Evolutionary conservation across 805 yeast genomes (phyloP), one percentile per base, ranked within the genome.

Genomic region (Candida xiaguanensis): DNA sequence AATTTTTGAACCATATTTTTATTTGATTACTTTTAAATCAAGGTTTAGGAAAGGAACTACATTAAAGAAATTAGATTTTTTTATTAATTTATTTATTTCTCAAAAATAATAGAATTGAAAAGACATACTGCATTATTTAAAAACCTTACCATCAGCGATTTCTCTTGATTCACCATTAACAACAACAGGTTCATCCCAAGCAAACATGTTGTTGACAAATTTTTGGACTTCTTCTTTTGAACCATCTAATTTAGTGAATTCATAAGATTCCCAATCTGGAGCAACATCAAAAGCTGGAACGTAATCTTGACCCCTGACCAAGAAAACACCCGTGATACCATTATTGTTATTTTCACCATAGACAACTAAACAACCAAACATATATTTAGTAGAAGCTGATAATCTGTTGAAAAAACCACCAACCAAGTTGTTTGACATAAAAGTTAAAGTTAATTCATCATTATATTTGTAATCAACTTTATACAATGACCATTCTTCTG

Each of bases 321-420:
- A 70, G 78, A 91, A 83, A 62, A 84, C 95, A 76, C 96, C 97
- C 55, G 86, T 74, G 64, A 91, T 90, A 76, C 97, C 98, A 74
- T 91, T 91, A 83, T 83, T 75, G 85, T 89, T 91, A 89, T 89
- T 88, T 77, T 86, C 97, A 72, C 99, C 99, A 75, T 85, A 91
- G 54, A 93, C 98, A 57, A 90, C 95, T 71, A 84, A 66, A 61
- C 81, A 75, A 62, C 98, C 99, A 65, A 91, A 91, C 78, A 93
- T 66, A 80, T 81, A 91, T 74, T 91, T 91, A 74, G 86, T 76
- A 49, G 98, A 91, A 51, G 80, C 98, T 45, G 80, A 63, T 60
- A 91, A 79, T 77, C 99, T 86, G 85, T 81, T 82, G 83, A 91
- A 86, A 85, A 91, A 91, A 62, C 98, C 98, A 64, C 97, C 98